These are phyloP conservation scores for Plasmodium blacklocki DNA, from an alignment of 169 alveolate species.

Conservation along the genomic window DNA sequence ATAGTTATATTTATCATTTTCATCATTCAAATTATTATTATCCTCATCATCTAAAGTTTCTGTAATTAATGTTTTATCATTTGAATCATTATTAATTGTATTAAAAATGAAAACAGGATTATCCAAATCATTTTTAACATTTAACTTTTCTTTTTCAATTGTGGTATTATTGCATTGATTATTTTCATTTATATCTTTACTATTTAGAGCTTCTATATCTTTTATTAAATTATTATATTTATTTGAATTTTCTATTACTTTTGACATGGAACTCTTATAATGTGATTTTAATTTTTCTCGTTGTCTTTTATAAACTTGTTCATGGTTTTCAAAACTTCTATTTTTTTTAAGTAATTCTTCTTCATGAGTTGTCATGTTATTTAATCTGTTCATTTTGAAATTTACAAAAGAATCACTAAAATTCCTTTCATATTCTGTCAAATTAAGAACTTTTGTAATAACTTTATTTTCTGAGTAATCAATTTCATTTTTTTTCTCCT, in stretches of 20 bases:
- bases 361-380: conserved; percentile 7
- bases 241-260: conserved; percentile 1
- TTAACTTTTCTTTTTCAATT: not conserved
- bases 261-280: conserved; percentile 20
- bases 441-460: too few relatives aligned
- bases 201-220: conserved; percentile 8
- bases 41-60: not conserved
- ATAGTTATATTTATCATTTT: not conserved
- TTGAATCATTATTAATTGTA: not conserved
- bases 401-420: conserved; percentile 43
- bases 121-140: conserved; percentile 4
- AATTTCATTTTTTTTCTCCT: not conserved
- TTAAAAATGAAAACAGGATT: conserved; percentile 4
- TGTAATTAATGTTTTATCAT: conserved; percentile 1
- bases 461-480: not conserved
- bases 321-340: conserved; percentile 27
- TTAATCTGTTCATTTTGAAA: conserved; percentile 16
- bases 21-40: not conserved
- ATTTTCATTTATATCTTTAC: conserved; percentile 13
- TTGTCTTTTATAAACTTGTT: conserved; percentile 55
- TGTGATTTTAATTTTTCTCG: conserved; percentile 58
- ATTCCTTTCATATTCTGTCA: conserved; percentile 29
- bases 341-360: conserved; percentile 27
- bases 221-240: conserved; percentile 20
- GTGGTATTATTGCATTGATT: not conserved